Conservation (phyloP, 495 filamentous ascomycete genomes). For the Penicillium argentinense region DNA sequence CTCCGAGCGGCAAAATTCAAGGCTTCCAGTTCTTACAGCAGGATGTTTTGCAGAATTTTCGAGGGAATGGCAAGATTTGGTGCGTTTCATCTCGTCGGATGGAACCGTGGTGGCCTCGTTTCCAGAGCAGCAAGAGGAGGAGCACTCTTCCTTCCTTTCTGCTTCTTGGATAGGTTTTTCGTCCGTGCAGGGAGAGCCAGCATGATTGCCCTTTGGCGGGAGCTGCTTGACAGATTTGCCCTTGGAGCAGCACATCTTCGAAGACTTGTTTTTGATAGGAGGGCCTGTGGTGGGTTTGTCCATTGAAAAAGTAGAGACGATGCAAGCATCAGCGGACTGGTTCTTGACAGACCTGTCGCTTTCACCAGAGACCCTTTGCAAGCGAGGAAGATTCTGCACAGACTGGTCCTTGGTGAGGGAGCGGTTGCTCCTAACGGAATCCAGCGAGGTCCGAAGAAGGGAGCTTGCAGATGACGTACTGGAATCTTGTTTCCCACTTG, state of each 20-base stretch:
- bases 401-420: constrained; percentile 1
- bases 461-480: constrained; percentile 11
- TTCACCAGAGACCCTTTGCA: constrained; percentile 8
- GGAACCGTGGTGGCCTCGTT: neutral
- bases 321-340: neutral
- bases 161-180: neutral
- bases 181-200: neutral
- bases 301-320: no score
- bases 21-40: constrained; percentile 1
- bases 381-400: constrained; percentile 1
- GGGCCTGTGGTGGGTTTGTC: no score
- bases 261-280: no score
- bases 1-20: constrained; percentile 1
- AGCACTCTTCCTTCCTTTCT: neutral
- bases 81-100: neutral
- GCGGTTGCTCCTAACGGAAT: constrained; percentile 7
- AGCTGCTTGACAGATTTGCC: no score
- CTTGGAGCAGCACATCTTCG: no score
- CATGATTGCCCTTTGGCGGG: neutral
- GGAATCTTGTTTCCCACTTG: constrained; percentile 3
- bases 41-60: neutral
- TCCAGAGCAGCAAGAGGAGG: neutral
- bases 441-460: constrained; percentile 9
- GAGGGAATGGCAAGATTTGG: neutral
- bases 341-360: constrained; percentile 2